These are phyloP conservation scores for Ophiostoma ulmi DNA, from an alignment of 2,329 filamentous ascomycete genomes.

Conservation along the genomic window DNA sequence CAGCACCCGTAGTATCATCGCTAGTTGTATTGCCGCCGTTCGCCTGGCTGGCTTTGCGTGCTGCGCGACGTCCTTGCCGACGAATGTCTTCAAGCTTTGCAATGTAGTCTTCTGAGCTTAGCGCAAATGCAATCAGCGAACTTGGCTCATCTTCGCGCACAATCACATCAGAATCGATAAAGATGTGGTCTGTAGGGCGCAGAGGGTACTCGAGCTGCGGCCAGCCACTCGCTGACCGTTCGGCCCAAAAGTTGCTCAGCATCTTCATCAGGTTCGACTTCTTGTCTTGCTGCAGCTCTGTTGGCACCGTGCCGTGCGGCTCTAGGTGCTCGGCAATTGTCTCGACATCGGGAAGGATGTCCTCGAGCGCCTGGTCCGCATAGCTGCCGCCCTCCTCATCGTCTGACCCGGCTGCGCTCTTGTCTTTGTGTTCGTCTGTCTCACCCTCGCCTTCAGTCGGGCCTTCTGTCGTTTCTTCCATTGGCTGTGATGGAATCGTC, in stretches of 20 bases:
- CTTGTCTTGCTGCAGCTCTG: conserved; percentile 85
- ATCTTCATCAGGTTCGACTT: conserved; percentile 92
- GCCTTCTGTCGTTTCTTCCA: conserved; percentile 10
- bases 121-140: conserved; percentile 87
- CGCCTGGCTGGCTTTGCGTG: neutral
- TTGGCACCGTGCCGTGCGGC: conserved; percentile 53
- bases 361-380: conserved; percentile 64
- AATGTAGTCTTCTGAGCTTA: conserved; percentile 83
- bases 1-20: conserved; percentile 23
- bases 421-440: conserved; percentile 34
- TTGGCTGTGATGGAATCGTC: conserved; percentile 3
- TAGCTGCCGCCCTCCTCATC: conserved; percentile 65
- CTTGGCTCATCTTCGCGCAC: conserved; percentile 96
- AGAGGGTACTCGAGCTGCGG: conserved; percentile 86
- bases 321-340: conserved; percentile 60
- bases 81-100: conserved; percentile 69
- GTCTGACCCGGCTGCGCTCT: conserved; percentile 58
- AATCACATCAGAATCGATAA: conserved; percentile 94
- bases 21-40: conserved; percentile 27
- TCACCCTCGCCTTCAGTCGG: conserved; percentile 41
- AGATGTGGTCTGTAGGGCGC: conserved; percentile 83
- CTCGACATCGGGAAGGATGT: conserved; percentile 59
- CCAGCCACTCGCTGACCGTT: conserved; percentile 94
- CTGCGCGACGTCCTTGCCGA: conserved; percentile 36
- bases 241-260: conserved; percentile 96